Conservation (phyloP, 129 eudicot genomes). For the Pulicaria dysenterica region DNA sequence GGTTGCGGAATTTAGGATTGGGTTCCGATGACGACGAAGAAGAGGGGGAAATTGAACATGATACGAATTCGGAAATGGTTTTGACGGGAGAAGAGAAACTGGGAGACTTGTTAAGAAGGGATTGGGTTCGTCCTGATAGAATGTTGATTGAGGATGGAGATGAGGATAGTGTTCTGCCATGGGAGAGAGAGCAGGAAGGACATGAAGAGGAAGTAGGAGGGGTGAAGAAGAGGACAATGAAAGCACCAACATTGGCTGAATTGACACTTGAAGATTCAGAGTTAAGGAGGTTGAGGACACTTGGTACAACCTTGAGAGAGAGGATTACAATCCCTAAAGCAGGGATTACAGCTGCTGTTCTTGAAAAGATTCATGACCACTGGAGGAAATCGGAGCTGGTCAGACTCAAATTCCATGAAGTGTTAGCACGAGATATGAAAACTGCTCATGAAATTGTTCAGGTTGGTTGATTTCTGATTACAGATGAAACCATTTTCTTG, state of each 20-base stretch:
- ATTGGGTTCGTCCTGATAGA: slow-evolving; percentile 82
- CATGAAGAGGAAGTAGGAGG: slow-evolving; percentile 37
- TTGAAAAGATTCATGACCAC: slow-evolving; percentile 80
- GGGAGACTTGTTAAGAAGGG: slow-evolving; percentile 87
- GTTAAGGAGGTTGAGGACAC: slow-evolving; percentile 82
- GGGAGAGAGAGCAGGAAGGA: slow-evolving; percentile 64
- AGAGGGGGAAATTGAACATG: slow-evolving; percentile 33
- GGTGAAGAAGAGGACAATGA: slow-evolving; percentile 46
- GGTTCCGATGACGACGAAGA: slow-evolving; percentile 67
- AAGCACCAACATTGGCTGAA: slow-evolving; percentile 88
- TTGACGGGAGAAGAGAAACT: slow-evolving; percentile 58
- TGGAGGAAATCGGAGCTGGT: slow-evolving; percentile 92
- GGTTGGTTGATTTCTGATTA: slow-evolving; percentile 50
- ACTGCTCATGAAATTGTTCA: slow-evolving; percentile 96
- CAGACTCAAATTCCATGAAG: slow-evolving; percentile 87
- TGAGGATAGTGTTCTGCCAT: slow-evolving; percentile 61
- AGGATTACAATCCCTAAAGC: slow-evolving; percentile 84
- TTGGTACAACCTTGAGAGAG: slow-evolving; percentile 73
- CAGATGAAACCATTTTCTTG: slow-evolving; percentile 3
- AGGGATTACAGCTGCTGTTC: slow-evolving; percentile 63
- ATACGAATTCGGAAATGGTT: slow-evolving; percentile 22
- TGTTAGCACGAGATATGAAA: slow-evolving; percentile 85
- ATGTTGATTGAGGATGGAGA: slow-evolving; percentile 54
- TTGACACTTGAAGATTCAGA: slow-evolving; percentile 82
- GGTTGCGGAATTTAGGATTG: slow-evolving; percentile 69